These are phyloP conservation scores for Rhodofomes roseus DNA, from an alignment of 1,284 basidiomycete genomes.

Conservation along the genomic window DNA sequence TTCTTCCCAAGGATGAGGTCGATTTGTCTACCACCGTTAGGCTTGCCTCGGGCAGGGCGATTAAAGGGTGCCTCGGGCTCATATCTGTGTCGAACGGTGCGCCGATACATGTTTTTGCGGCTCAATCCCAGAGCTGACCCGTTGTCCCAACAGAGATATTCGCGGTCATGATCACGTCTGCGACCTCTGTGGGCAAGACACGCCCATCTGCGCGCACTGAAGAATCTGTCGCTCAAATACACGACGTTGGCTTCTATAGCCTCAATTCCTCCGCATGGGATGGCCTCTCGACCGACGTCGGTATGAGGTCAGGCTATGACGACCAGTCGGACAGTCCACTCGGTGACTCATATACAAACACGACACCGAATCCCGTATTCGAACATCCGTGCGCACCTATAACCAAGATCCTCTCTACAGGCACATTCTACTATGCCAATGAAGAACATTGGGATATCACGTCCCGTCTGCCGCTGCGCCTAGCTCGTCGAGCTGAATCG, in stretches of 20 bases:
- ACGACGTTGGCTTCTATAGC: slow-evolving; percentile 77
- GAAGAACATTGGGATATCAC: slow-evolving; percentile 88
- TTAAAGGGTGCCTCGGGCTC: slow-evolving; percentile 75
- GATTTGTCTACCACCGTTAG: slow-evolving; percentile 61
- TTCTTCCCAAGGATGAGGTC: slow-evolving; percentile 69
- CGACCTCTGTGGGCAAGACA: slow-evolving; percentile 77
- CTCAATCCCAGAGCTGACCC: not conserved
- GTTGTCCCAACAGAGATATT: slow-evolving; percentile 61
- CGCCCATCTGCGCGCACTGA: slow-evolving; percentile 53
- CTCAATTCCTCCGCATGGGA: slow-evolving; percentile 72
- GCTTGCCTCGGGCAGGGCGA: slow-evolving; percentile 63
- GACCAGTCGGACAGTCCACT: slow-evolving; percentile 45
- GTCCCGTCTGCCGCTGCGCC: slow-evolving; percentile 67
- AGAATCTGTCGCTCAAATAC: slow-evolving; percentile 70
- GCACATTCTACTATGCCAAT: slow-evolving; percentile 91
- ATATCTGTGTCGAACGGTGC: slow-evolving; percentile 67
- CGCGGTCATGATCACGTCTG: slow-evolving; percentile 70
- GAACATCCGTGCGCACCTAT: slow-evolving; percentile 92
- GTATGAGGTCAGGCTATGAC: slow-evolving; percentile 37
- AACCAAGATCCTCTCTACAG: slow-evolving; percentile 88
- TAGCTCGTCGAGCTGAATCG: slow-evolving; percentile 47
- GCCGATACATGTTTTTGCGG: slow-evolving; percentile 15
- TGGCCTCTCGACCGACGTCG: slow-evolving; percentile 51
- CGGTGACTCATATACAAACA: slow-evolving; percentile 43
- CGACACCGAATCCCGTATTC: slow-evolving; percentile 42